Conservation (phyloP, 805 yeast genomes). For the Nematodospora valgi region DNA sequence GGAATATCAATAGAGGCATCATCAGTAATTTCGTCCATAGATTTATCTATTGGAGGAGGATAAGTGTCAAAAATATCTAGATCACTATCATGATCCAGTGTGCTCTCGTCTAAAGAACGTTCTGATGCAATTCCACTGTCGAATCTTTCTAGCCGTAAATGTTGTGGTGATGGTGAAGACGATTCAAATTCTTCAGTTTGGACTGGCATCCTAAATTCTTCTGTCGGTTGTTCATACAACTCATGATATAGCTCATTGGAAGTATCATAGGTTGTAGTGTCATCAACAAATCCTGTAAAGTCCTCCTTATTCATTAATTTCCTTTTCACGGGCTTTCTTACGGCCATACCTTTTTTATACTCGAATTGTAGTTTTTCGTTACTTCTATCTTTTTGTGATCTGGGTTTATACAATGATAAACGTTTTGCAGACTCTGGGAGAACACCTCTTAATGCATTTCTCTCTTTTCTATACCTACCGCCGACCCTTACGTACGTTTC, state of each 20-base stretch:
- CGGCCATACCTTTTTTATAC: slow-evolving; percentile 36
- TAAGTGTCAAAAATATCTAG: neutral
- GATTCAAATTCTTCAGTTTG: neutral
- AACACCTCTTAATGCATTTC: slow-evolving; percentile 30
- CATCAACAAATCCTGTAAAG: slow-evolving; percentile 18
- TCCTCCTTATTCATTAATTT: slow-evolving; percentile 7
- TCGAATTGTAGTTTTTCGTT: slow-evolving; percentile 10
- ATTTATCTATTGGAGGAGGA: neutral
- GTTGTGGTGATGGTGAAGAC: neutral
- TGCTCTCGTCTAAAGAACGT: slow-evolving; percentile 1
- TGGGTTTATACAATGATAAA: slow-evolving; percentile 19
- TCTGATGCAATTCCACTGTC: neutral
- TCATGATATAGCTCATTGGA: slow-evolving; percentile 9
- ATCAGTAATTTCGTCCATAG: neutral
- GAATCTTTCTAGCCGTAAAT: neutral
- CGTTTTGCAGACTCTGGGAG: slow-evolving; percentile 40
- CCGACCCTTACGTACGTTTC: slow-evolving; percentile 21
- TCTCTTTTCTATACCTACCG: slow-evolving; percentile 23
- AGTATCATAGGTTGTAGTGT: slow-evolving; percentile 8
- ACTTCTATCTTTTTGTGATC: slow-evolving; percentile 3
- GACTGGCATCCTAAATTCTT: no score
- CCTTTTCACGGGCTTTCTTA: slow-evolving; percentile 18
- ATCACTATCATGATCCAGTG: slow-evolving; percentile 5
- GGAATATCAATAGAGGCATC: slow-evolving; percentile 1
- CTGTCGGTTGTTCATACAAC: slow-evolving; percentile 3